These are phyloP conservation scores for Exophiala dermatitidis DNA, from an alignment of 2,329 filamentous ascomycete species.

Conservation along the genomic window DNA sequence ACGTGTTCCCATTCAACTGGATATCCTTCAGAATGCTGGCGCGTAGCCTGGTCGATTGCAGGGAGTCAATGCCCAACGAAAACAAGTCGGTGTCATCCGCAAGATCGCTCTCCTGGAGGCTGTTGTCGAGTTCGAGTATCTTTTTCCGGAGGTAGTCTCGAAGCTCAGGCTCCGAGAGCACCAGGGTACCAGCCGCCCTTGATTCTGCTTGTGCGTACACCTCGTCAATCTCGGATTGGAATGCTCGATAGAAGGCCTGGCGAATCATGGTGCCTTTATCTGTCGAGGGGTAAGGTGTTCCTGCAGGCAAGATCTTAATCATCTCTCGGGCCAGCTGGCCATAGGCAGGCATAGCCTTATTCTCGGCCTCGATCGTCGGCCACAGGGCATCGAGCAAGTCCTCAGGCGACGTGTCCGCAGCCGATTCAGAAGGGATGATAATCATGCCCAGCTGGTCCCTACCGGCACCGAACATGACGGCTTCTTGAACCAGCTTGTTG, in stretches of 20 bases:
- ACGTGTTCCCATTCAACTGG: conserved; percentile 40
- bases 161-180: conserved; percentile 30
- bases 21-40: conserved; percentile 46
- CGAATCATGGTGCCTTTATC: conserved; percentile 54
- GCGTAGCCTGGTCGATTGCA: conserved; percentile 53
- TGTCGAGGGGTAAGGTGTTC: conserved; percentile 44
- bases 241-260: conserved; percentile 45
- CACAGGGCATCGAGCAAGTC: conserved; percentile 45
- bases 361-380: conserved; percentile 47
- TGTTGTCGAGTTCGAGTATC: conserved; percentile 25
- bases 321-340: conserved; percentile 37
- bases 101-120: conserved; percentile 20
- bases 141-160: conserved; percentile 33
- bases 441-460: conserved; percentile 48
- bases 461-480: conserved; percentile 51
- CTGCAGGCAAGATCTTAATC: conserved; percentile 41
- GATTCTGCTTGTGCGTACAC: conserved; percentile 33
- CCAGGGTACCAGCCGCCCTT: conserved; percentile 23
- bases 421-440: conserved; percentile 46
- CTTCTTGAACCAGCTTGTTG: conserved; percentile 48
- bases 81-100: conserved; percentile 51
- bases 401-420: conserved; percentile 36
- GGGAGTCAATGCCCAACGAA: conserved; percentile 49
- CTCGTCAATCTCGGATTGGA: conserved; percentile 42
- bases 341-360: conserved; percentile 46